Base-by-base conservation (phyloP, 768 basidiomycete species). In the Lactarius deliciosus region DNA sequence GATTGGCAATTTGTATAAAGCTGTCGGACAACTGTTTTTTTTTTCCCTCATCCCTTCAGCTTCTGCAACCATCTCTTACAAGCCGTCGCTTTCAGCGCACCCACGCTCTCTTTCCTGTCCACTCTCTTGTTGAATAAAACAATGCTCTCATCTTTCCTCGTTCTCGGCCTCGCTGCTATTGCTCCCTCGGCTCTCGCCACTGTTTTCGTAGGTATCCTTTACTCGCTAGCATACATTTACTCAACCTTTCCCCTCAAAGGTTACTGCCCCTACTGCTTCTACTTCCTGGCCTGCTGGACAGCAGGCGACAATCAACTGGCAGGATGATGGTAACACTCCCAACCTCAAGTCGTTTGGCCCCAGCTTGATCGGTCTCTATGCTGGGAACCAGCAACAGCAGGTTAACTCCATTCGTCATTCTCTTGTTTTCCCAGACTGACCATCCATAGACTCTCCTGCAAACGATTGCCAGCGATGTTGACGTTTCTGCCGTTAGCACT, bases 311-410 rank as follows among this genome's bases (percentile, higher is more conserved):
- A 72, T 92, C 60, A 74, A 65, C 43, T 93, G 91, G 91, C 73
- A 81, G 67, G 90, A 92, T 55, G 78, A 82, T 64, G 79, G 80
- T 60, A 60, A 30, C 0, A 2, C 77, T 1, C 89, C 91, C 5
- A 58, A 76, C 28, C 80, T 91, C 56, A 61, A 75, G 15, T 64
- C 79, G 5, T 88, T 87, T 43, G 88, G 90, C 6, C 69, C 72
- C 36, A 75, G 81, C 11, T 78, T 74, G 54, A 77, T 91, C 47
- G 83, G 81, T 41, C 81, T 93, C 76, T 91, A 85, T 69, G 81
- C 76, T 61, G 91, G 91, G 53, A 90, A 84, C 73, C 76, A 81
- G 36, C 75, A 73, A 13, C 78, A 85, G 70, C 90, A 92, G 84
- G 90, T 89, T 30, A 45, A 68, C 22, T 47, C 40, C 32, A 16